These are phyloP conservation scores for Curvularia sp. DNA, from an alignment of 2,329 filamentous ascomycete species.

Conservation along the genomic window DNA sequence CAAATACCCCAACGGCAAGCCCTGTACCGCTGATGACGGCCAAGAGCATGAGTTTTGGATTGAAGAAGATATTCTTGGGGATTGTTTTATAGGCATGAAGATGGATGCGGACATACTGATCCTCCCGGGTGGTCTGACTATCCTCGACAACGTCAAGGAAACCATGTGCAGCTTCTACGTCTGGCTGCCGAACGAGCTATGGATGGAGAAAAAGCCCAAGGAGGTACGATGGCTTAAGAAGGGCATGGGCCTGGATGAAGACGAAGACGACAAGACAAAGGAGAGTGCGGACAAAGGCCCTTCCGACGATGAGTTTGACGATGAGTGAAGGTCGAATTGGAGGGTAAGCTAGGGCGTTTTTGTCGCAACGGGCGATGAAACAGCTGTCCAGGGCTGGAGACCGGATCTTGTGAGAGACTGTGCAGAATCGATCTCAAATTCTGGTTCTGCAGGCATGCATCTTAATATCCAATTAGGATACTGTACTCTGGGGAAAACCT, in stretches of 20 bases:
- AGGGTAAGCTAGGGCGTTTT: not conserved
- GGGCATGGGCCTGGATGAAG: conserved; percentile 27
- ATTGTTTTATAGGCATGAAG: conserved; percentile 67
- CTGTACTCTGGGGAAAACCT: not conserved
- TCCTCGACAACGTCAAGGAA: conserved; percentile 51
- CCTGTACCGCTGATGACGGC: conserved; percentile 42
- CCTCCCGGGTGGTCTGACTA: conserved; percentile 34
- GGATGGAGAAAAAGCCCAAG: conserved; percentile 42
- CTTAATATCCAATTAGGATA: not conserved
- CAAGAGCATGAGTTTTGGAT: conserved; percentile 66
- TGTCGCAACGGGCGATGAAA: not conserved
- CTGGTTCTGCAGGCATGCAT: conserved; percentile 3
- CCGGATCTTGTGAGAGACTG: not conserved
- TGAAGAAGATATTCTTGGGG: conserved; percentile 66
- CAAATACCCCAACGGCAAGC: conserved; percentile 37
- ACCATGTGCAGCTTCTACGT: conserved; percentile 55
- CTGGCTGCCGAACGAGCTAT: conserved; percentile 55
- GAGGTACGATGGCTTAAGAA: conserved; percentile 37
- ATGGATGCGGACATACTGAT: conserved; percentile 47
- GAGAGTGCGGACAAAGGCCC: conserved; percentile 17
- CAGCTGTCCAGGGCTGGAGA: not conserved
- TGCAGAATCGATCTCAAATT: not conserved
- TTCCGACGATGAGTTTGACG: conserved; percentile 29
- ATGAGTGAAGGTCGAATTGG: conserved; percentile 12
- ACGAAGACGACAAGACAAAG: conserved; percentile 18